Conservation (phyloP, 306 rosid genomes). For the Acmispon strigosus region DNA sequence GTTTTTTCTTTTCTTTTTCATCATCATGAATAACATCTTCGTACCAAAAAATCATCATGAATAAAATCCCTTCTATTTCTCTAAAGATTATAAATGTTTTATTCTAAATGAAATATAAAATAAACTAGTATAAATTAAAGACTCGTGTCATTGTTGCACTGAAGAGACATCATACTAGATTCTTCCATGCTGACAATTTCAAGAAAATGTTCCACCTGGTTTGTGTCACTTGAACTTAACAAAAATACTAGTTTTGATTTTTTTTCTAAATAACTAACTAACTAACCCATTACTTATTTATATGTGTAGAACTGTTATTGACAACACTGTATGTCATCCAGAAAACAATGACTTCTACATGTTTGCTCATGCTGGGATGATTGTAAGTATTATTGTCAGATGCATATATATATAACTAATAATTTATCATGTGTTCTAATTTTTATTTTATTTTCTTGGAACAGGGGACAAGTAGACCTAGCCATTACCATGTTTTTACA, state of each 20-base stretch:
- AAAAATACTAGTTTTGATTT: neutral
- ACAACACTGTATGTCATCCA: conserved; percentile 19
- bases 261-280: too few species aligned
- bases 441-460: neutral
- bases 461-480: conserved; percentile 41
- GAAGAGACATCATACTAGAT: conserved; percentile 31
- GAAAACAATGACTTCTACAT: conserved; percentile 29
- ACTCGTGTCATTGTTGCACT: conserved; percentile 29
- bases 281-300: neutral
- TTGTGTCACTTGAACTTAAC: neutral
- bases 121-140: too few species aligned
- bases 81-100: too few species aligned
- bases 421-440: too few species aligned
- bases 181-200: neutral
- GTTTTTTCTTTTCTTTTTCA: too few species aligned
- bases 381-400: conserved; percentile 16
- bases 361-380: conserved; percentile 31
- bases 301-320: conserved; percentile 24
- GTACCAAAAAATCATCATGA: too few species aligned
- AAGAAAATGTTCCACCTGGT: conserved; percentile 30
- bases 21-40: too few species aligned
- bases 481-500: conserved; percentile 33
- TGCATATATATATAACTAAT: too few species aligned
- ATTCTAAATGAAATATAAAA: too few species aligned
- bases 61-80: too few species aligned